Percentiles rank a stretch among this genome's conserved stretches.
phyloP scores from a whole-genome alignment of 2,329 filamentous ascomycete genomes.

The Camillea tinctor region DNA sequence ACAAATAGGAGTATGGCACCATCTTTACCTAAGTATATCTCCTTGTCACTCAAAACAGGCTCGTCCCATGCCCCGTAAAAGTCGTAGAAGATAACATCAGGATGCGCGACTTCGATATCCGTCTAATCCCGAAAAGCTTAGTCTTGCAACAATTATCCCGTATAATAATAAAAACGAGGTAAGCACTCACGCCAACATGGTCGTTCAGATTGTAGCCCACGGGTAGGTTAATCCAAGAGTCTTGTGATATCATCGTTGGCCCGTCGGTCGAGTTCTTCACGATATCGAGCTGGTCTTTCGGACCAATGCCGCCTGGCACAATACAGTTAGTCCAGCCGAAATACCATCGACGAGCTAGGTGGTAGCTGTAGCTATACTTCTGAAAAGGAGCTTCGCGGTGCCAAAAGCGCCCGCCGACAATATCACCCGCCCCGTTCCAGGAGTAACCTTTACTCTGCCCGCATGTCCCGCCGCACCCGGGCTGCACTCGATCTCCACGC shows the following conservation, averaged over 20 bases:
- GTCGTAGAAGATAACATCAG: constrained; percentile 55
- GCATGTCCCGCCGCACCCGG: constrained; percentile 48
- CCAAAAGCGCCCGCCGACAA: constrained; percentile 66
- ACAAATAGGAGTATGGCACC: not conserved
- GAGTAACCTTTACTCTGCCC: constrained; percentile 58
- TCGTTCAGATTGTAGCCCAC: constrained; percentile 59
- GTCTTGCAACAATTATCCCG: not conserved
- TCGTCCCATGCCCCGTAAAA: constrained; percentile 59
- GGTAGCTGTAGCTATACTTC: constrained; percentile 53
- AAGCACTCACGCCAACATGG: constrained; percentile 41
- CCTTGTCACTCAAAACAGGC: constrained; percentile 41
- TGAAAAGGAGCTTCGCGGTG: constrained; percentile 64
- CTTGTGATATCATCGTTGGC: constrained; percentile 45
- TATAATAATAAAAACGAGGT: too few species aligned
- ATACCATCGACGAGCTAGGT: constrained; percentile 50
- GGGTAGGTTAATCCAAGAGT: constrained; percentile 55
- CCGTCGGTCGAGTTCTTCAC: constrained; percentile 50
- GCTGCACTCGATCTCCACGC: constrained; percentile 61
- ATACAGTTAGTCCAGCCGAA: constrained; percentile 2
- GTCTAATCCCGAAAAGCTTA: constrained; percentile 33
- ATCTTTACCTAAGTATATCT: constrained; percentile 41
- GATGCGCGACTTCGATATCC: constrained; percentile 43
- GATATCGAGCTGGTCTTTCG: constrained; percentile 53
- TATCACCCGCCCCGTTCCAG: constrained; percentile 61
- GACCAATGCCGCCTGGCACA: constrained; percentile 53